These are phyloP conservation scores for Massarina eburnea DNA, from an alignment of 2,329 filamentous ascomycete genomes.

Conservation along the genomic window DNA sequence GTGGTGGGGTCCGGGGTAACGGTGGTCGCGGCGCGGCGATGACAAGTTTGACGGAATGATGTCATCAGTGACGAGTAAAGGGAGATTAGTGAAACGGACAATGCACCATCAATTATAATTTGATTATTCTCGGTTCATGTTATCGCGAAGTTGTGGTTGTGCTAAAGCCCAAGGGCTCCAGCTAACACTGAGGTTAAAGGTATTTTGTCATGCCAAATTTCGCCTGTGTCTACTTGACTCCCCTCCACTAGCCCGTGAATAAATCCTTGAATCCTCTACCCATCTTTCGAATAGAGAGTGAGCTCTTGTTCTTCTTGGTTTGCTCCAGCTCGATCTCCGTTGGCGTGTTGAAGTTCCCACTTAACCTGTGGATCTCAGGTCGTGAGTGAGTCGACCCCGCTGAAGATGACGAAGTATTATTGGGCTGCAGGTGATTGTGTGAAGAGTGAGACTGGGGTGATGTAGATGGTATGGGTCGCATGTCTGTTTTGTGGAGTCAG, in stretches of 20 bases:
- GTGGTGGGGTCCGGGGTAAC: background rate
- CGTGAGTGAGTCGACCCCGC: background rate
- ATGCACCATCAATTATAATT: background rate
- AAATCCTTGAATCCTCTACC: background rate
- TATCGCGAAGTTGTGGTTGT: background rate
- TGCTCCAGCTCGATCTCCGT: conserved; percentile 25
- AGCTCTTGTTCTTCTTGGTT: conserved; percentile 7
- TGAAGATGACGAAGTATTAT: background rate
- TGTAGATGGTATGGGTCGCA: background rate
- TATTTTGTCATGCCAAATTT: background rate
- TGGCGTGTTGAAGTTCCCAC: conserved; percentile 32
- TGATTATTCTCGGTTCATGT: background rate
- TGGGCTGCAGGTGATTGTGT: background rate
- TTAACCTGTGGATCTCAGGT: conserved; percentile 19
- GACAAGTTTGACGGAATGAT: background rate
- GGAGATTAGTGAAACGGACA: background rate
- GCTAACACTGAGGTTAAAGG: no score
- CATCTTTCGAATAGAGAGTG: background rate
- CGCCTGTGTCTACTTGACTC: background rate
- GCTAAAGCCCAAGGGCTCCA: no score
- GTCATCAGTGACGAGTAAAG: background rate
- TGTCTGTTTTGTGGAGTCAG: background rate
- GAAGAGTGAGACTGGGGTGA: background rate
- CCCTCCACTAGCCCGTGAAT: background rate
- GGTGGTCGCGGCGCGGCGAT: background rate